Conservation (phyloP, 768 basidiomycete species). For the Tylopilus felleus region DNA sequence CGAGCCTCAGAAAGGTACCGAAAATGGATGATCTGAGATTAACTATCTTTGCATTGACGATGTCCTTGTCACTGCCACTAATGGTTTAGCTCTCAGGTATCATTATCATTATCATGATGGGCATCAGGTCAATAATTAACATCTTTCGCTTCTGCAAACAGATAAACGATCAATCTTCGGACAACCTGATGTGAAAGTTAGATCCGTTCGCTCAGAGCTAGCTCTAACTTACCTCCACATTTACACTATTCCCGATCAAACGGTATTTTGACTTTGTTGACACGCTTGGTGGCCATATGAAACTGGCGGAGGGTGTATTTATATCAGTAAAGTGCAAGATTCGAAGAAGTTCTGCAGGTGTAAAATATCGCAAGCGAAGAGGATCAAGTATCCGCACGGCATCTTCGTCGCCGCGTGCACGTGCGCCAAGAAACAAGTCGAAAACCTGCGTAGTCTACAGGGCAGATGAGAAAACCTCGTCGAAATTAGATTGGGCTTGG, state of each 20-base stretch:
- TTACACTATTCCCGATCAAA: constrained; percentile 80
- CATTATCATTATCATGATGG: neutral
- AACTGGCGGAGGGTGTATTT: constrained; percentile 20
- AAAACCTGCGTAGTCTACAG: constrained; percentile 60
- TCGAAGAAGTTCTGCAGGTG: constrained; percentile 67
- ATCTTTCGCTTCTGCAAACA: constrained; percentile 34
- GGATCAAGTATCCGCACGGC: constrained; percentile 55
- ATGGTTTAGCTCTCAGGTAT: neutral
- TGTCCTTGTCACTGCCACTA: neutral
- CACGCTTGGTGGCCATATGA: constrained; percentile 61
- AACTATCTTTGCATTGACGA: neutral
- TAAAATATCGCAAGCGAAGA: constrained; percentile 70
- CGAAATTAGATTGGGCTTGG: neutral
- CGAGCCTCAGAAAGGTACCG: neutral
- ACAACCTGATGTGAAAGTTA: constrained; percentile 35
- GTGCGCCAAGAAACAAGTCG: constrained; percentile 49
- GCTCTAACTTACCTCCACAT: constrained; percentile 52
- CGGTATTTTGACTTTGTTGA: constrained; percentile 70
- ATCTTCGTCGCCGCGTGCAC: constrained; percentile 35
- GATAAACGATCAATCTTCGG: constrained; percentile 53
- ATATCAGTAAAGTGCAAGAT: constrained; percentile 54
- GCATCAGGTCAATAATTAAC: neutral
- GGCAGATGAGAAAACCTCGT: neutral
- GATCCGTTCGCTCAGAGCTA: neutral
- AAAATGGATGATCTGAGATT: neutral